Percentiles rank a stretch among this genome's conserved stretches.
phyloP scores from a whole-genome alignment of 2,329 filamentous ascomycete genomes.

The Botryotinia narcissicola region DNA sequence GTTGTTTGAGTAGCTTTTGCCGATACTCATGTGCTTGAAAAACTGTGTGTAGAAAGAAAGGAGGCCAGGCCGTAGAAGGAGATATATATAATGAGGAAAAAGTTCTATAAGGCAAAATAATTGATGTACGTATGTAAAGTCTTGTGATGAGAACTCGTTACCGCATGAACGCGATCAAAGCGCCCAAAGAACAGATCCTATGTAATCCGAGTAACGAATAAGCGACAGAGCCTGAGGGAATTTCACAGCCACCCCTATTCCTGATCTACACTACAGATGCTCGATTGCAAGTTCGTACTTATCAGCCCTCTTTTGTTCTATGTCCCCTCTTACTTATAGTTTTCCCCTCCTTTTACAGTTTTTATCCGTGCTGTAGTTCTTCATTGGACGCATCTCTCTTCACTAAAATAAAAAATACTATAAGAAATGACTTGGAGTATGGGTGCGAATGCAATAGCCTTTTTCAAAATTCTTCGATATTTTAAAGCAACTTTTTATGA shows the following conservation, averaged over 20 bases:
- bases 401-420: not conserved
- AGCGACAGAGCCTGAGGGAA: not conserved
- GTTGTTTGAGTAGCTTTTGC: not conserved
- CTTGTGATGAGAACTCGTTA: not conserved
- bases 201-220: not conserved
- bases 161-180: not conserved
- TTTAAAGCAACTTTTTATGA: not conserved
- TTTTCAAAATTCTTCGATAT: not conserved
- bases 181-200: not conserved
- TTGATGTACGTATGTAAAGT: not conserved
- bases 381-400: not conserved
- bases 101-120: not conserved
- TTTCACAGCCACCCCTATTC: not conserved
- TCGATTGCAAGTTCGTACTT: not conserved
- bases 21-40: not conserved
- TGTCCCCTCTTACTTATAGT: not conserved
- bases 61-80: not conserved
- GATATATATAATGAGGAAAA: not conserved
- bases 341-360: not conserved
- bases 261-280: not conserved
- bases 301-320: not conserved
- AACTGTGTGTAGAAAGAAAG: not conserved
- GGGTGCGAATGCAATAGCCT: not conserved
- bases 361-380: not conserved
- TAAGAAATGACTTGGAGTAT: not conserved